These are phyloP conservation scores for Colletotrichum camelliae DNA, from an alignment of 2,329 filamentous ascomycete genomes.

Conservation along the genomic window DNA sequence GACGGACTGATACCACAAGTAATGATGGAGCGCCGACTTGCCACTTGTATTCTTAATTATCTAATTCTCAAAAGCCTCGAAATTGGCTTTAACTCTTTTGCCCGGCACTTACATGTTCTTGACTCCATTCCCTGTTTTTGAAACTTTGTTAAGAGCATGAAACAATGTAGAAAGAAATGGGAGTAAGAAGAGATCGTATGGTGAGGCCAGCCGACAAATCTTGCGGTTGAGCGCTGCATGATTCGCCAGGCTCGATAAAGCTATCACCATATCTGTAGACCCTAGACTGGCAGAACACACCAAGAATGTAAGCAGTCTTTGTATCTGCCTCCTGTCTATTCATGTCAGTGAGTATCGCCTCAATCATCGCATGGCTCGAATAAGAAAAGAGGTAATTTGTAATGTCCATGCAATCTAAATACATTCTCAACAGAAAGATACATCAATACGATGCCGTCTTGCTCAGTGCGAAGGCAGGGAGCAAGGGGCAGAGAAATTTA, in stretches of 20 bases:
- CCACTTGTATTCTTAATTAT: not conserved
- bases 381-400: not conserved
- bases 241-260: not conserved
- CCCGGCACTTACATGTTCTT: fast-evolving
- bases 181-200: fast-evolving
- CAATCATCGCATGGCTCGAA: fast-evolving
- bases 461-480: fast-evolving
- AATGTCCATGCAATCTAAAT: not conserved
- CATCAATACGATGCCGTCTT: fast-evolving
- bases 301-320: not conserved
- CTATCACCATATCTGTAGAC: fast-evolving
- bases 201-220: too few relatives aligned
- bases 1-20: not conserved
- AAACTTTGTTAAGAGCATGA: not conserved
- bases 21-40: not conserved
- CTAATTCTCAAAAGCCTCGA: not conserved
- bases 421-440: not conserved
- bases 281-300: not conserved
- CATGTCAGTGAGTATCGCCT: not conserved
- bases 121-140: fast-evolving
- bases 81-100: fast-evolving
- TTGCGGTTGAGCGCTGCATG: too few relatives aligned
- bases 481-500: not conserved
- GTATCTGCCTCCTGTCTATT: fast-evolving
- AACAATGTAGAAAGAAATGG: not conserved